Evolutionary conservation across 768 basidiomycete genomes (phyloP), one percentile per base, ranked within the genome.

Genomic region (Termitomyces sp.): DNA sequence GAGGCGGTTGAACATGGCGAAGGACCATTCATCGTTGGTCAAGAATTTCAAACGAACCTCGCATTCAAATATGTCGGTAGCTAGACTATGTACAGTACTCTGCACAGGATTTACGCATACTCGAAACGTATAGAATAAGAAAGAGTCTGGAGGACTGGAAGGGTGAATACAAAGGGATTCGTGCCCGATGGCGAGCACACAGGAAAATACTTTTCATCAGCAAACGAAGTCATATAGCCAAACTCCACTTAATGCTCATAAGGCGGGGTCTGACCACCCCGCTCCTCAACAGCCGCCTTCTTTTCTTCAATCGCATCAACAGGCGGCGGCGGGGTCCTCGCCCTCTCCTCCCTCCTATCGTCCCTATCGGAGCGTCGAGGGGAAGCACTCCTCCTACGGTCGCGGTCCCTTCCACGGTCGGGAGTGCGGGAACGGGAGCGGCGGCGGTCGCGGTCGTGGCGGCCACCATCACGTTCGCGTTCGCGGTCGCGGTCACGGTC

Each of bases 341-440:
- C 81, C 60, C 77, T 76, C 54, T 84, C 84, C 32, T 59, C 60
- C 60, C 63, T 63, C 53, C 63, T 61, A 31, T 64, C 63, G 29
- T 63, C 62, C 46, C 60, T 58, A 20, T 56, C 64, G 58, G 36
- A 52, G 50, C 61, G 61, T 40, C 48, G 46, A 25, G 64, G 64
- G 7, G 64, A 65, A 14, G 56, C 49, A 29, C 64, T 65, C 43
- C 70, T 50, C 60, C 58, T 53, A 59, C 58, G 64, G 14, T 71
- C 73, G 71, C 71, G 80, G 80, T 61, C 81, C 73, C 63, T 76
- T 76, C 67, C 77, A 72, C 7, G 59, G 15, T 80, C 82, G 48
- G 81, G 80, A 52, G 76, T 78, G 67, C 77, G 77, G 74, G 81
- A 83, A 54, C 81, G 76, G 69, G 81, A 83, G 56, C 81, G 76